Conservation (phyloP, 371 early-diverging fungal genomes). For the Chytridium lagenaria region DNA sequence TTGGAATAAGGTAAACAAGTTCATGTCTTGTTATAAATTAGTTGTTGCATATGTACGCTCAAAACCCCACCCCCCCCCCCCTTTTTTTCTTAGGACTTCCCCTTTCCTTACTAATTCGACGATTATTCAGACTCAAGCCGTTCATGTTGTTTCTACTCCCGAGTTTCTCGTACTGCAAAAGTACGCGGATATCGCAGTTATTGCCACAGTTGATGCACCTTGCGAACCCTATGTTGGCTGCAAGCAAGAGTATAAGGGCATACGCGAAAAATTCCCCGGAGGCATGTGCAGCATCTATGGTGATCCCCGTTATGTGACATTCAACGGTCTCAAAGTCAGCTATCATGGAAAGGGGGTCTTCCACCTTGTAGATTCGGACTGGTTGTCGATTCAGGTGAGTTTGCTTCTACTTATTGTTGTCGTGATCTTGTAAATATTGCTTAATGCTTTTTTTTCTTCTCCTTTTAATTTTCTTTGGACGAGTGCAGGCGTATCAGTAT, state of each 20-base stretch:
- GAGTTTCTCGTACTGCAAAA: not conserved
- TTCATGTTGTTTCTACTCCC: not conserved
- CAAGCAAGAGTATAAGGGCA: not conserved
- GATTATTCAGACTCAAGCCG: not conserved
- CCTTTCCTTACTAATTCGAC: not conserved
- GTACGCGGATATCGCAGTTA: not conserved
- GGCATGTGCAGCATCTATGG: not conserved
- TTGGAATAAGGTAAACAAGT: no score
- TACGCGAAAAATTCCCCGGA: not conserved
- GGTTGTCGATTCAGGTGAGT: conserved; percentile 24
- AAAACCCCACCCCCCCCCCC: not conserved
- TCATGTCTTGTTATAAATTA: no score
- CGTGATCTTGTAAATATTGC: not conserved
- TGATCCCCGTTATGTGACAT: conserved; percentile 27
- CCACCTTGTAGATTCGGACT: conserved; percentile 22
- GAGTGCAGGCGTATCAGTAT: conserved; percentile 19
- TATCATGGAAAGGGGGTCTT: conserved; percentile 24
- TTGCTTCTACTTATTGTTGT: not conserved
- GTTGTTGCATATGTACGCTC: not conserved
- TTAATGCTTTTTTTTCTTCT: not conserved
- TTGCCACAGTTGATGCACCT: conserved; percentile 18
- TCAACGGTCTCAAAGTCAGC: not conserved
- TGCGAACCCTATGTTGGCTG: conserved; percentile 10
- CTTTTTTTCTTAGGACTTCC: not conserved
- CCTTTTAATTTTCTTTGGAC: not conserved